These are phyloP conservation scores for Pythium vanterpoolii DNA, from an alignment of 352 stramenopile species.

Conservation along the genomic window DNA sequence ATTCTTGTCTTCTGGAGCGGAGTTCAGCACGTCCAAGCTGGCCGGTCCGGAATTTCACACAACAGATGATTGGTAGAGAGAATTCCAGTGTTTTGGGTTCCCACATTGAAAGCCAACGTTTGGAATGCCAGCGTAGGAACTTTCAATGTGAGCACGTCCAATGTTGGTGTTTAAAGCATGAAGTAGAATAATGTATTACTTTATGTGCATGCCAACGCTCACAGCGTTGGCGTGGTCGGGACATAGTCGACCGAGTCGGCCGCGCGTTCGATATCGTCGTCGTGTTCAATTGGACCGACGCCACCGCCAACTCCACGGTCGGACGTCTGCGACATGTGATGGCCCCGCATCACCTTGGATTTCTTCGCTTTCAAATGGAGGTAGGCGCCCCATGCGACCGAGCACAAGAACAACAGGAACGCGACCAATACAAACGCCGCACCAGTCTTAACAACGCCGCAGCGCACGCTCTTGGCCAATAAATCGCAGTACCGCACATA, in stretches of 20 bases:
- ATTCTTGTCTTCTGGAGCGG: too few relatives aligned
- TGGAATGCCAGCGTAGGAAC: too few relatives aligned
- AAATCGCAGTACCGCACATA: constrained; percentile 63
- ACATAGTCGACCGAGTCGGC: constrained; percentile 13
- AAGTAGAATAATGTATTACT: too few relatives aligned
- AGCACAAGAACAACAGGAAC: constrained; percentile 59
- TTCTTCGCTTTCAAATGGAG: constrained; percentile 9
- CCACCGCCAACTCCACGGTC: constrained; percentile 9
- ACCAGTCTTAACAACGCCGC: constrained; percentile 39
- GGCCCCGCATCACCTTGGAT: not conserved
- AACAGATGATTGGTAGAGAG: too few relatives aligned
- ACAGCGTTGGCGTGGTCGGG: not conserved
- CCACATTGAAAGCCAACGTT: too few relatives aligned
- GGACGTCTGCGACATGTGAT: not conserved
- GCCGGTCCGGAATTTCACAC: too few relatives aligned
- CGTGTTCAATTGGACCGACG: too few relatives aligned
- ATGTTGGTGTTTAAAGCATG: too few relatives aligned
- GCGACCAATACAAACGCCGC: constrained; percentile 56
- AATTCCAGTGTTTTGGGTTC: too few relatives aligned
- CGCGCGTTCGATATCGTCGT: not conserved
- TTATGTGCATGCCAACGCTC: too few relatives aligned
- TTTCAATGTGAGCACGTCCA: too few relatives aligned
- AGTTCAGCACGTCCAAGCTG: too few relatives aligned
- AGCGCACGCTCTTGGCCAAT: constrained; percentile 41
- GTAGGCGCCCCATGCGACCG: constrained; percentile 52